Evolutionary conservation across 768 basidiomycete species (phyloP), one percentile per base, ranked within the genome.

Genomic region (Pleurotus pulmonarius): DNA sequence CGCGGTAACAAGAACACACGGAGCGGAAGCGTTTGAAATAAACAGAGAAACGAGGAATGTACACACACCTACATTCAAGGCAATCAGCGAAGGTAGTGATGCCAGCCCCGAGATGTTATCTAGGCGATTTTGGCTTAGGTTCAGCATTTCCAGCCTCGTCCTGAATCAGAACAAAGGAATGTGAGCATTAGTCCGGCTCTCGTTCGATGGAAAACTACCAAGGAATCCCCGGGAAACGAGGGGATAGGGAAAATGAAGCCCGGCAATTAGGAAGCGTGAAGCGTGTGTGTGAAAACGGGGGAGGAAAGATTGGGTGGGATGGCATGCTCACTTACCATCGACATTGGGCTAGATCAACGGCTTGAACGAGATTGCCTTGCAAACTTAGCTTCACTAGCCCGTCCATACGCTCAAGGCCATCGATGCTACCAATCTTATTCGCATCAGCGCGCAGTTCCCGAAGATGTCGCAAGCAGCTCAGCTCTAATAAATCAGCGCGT

Each of bases 401-500:
- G 62, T 90, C 88, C 76, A 98, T 81, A 58, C 76, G 77, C 66
- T 89, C 81, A 45, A 99, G 73, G 1, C 94, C 94, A 41, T 88
- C 85, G 13, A 92, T 63, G 65, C 79, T 84, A 15, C 68, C 72
- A 61, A 99, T 87, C 67, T 76, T 78, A 73, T 98, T 98, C 51
- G 83, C 82, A 67, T 98, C 93, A n/a, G 90, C 90, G 56, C 83
- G 88, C 54, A 99, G 82, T 68, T 98, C 94, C 37, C 92, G 83
- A 55, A 98, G 75, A 67, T 92, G 92, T 58, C 83, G 80, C 55
- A 98, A 80, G 68, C 90, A 92, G 58, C 82, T 80, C 25, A 98
- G 76, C 68, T 97, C 94, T 97, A 67, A 29, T 61, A 57, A 47
- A 49, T 41, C 46, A 22, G 51, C 56, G 52, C 49, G 39, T 48